Conservation (phyloP, 2,329 filamentous ascomycete species). For the Aphanocladium album region DNA sequence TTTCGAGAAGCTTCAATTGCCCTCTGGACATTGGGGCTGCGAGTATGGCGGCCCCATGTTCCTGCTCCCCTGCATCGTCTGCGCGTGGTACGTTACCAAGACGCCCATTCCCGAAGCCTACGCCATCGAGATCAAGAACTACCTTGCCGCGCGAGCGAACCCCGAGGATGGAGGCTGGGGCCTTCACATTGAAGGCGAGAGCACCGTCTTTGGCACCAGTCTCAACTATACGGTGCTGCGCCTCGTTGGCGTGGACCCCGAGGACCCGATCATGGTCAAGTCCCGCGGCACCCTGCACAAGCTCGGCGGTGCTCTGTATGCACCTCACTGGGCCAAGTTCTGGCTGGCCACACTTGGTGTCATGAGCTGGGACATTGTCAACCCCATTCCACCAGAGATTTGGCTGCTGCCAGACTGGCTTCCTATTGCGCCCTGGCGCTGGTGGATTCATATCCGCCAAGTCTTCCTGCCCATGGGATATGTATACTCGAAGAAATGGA, state of each 20-base stretch:
- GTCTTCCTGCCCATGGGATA: conserved; percentile 94
- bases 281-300: conserved; percentile 78
- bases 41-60: conserved; percentile 99
- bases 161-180: conserved; percentile 95
- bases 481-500: conserved; percentile 79
- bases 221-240: conserved; percentile 84
- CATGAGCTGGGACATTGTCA: conserved; percentile 85
- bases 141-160: conserved; percentile 79
- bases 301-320: conserved; percentile 76
- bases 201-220: conserved; percentile 81
- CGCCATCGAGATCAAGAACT: conserved; percentile 85
- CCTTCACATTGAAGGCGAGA: conserved; percentile 89
- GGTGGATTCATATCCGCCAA: conserved; percentile 98
- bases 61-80: conserved; percentile 76
- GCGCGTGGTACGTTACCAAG: conserved; percentile 83
- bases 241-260: conserved; percentile 74
- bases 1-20: conserved; percentile 83
- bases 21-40: conserved; percentile 90
- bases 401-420: conserved; percentile 93
- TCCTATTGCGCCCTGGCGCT: conserved; percentile 84
- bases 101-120: conserved; percentile 78
- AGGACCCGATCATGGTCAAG: conserved; percentile 80
- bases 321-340: conserved; percentile 95
- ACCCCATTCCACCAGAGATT: conserved; percentile 86
- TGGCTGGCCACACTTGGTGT: conserved; percentile 85